Conservation (phyloP, 768 basidiomycete genomes). For the Dioszegia aurantiaca region DNA sequence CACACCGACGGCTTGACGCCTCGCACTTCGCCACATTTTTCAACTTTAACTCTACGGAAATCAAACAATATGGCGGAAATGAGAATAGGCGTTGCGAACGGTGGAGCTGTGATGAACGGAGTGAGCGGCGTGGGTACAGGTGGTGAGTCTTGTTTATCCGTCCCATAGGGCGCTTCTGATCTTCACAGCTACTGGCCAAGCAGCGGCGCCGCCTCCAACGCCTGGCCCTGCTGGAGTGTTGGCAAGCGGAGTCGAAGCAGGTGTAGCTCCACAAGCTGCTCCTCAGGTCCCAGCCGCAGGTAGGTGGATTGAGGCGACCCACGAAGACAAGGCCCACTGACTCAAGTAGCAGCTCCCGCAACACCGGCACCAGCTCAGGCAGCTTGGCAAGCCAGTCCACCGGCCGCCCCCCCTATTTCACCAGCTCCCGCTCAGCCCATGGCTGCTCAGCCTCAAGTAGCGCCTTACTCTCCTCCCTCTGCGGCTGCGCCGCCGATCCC, state of each 20-base stretch:
- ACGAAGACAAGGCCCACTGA: background rate
- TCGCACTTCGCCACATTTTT: background rate
- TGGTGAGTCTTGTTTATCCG: background rate
- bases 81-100: slow-evolving; percentile 10
- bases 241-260: background rate
- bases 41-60: background rate
- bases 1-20: slow-evolving; percentile 8
- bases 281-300: slow-evolving; percentile 1
- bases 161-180: background rate
- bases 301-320: background rate
- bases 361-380: background rate
- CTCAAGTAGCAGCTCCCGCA: background rate
- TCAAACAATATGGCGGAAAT: slow-evolving; percentile 11
- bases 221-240: background rate
- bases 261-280: background rate
- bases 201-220: background rate
- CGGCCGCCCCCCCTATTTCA: background rate
- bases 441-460: background rate
- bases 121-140: slow-evolving; percentile 12
- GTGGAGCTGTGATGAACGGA: slow-evolving; percentile 4
- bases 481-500: slow-evolving; percentile 6
- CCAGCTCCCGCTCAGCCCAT: background rate
- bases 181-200: background rate
- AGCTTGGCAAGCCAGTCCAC: slow-evolving; percentile 1
- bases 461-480: slow-evolving; percentile 2